Conservation (phyloP, 768 basidiomycete genomes). For the Leucocoprinus leucothites region DNA sequence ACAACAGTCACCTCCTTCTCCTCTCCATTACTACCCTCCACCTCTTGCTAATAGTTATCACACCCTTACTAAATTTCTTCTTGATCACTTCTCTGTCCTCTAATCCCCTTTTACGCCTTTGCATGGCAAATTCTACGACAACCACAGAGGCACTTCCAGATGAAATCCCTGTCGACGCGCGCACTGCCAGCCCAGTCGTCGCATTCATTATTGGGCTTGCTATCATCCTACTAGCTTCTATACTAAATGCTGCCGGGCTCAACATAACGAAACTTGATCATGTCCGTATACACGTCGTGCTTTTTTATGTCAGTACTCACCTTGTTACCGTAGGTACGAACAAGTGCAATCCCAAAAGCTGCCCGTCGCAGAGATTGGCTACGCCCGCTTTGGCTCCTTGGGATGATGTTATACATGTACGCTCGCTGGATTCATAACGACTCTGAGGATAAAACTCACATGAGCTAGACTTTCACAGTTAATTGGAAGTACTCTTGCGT, state of each 20-base stretch:
- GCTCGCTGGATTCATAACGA: slow-evolving; percentile 21
- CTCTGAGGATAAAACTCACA: slow-evolving; percentile 7
- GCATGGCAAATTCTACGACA: slow-evolving; percentile 11
- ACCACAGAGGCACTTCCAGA: slow-evolving; percentile 10
- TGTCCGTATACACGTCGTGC: slow-evolving; percentile 37
- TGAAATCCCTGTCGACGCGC: slow-evolving; percentile 20
- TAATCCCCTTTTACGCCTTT: neutral
- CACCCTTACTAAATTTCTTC: no score
- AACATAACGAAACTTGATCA: slow-evolving; percentile 95
- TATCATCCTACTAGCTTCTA: slow-evolving; percentile 79
- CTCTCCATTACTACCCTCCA: neutral
- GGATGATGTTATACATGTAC: slow-evolving; percentile 93
- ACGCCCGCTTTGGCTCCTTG: slow-evolving; percentile 86
- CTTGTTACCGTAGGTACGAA: slow-evolving; percentile 50
- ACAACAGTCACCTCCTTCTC: no score
- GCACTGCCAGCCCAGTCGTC: slow-evolving; percentile 49
- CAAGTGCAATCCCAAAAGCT: slow-evolving; percentile 71
- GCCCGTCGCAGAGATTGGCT: slow-evolving; percentile 74
- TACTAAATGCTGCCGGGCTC: slow-evolving; percentile 90
- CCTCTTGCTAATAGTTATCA: neutral
- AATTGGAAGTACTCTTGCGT: slow-evolving; percentile 82
- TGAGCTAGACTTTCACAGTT: slow-evolving; percentile 71
- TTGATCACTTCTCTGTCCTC: neutral
- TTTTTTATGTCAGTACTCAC: neutral
- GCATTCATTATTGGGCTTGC: slow-evolving; percentile 82